Percentiles rank a stretch among this genome's conserved stretches.
Conservation (phyloP, 805 yeast species). For the Diddensiella transvaalensis region DNA sequence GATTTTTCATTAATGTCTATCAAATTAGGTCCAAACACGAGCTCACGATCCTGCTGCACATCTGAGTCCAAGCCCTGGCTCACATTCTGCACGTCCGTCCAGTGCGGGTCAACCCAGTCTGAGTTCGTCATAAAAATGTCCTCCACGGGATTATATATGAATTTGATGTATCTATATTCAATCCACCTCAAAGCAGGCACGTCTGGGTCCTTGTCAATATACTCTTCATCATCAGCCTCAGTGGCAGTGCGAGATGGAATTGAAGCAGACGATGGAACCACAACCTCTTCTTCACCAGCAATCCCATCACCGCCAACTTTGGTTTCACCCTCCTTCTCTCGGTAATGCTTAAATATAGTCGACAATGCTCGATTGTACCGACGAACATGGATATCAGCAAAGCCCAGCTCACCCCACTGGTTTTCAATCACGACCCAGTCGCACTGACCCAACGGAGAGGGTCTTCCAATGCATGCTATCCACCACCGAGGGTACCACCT, state of each 20-base stretch:
- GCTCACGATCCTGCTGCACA: conserved; percentile 59
- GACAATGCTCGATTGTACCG: conserved; percentile 73
- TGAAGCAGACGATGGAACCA: neutral
- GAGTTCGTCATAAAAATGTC: conserved; percentile 80
- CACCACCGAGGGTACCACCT: conserved; percentile 85
- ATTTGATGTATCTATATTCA: conserved; percentile 76
- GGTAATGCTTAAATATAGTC: conserved; percentile 47
- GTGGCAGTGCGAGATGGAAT: conserved; percentile 1
- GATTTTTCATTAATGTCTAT: conserved; percentile 76
- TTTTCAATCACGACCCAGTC: conserved; percentile 95
- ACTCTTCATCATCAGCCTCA: conserved; percentile 19
- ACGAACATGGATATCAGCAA: conserved; percentile 51
- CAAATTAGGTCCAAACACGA: conserved; percentile 74
- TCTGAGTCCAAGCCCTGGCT: conserved; percentile 67
- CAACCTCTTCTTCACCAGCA: neutral
- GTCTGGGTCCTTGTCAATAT: conserved; percentile 51
- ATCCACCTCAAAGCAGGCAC: conserved; percentile 69
- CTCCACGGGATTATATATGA: conserved; percentile 81
- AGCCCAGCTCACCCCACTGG: conserved; percentile 80
- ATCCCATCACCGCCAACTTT: neutral
- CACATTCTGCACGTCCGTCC: conserved; percentile 56
- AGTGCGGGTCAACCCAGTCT: conserved; percentile 80
- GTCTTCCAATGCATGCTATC: conserved; percentile 61
- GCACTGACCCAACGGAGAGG: conserved; percentile 69
- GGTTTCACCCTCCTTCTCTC: conserved; percentile 10